A percentile compares a stretch with the other conserved stretches of the same genome.
Conservation (phyloP, 257 asterid genomes). For the Solanum arcanum region DNA sequence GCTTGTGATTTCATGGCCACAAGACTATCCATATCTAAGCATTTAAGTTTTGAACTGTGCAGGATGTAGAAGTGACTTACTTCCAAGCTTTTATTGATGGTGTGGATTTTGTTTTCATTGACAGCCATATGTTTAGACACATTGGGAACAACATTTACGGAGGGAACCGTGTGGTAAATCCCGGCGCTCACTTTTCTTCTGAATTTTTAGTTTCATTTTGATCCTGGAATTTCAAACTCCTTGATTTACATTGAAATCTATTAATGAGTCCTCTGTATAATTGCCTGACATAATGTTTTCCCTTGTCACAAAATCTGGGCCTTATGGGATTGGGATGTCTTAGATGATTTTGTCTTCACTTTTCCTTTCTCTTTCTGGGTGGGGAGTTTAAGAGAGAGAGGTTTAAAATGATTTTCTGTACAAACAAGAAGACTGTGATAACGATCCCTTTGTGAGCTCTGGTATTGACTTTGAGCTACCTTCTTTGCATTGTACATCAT, state of each 20-base stretch:
- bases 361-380: not conserved
- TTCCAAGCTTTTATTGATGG: constrained; percentile 90
- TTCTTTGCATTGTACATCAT: not conserved
- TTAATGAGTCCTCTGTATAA: not conserved
- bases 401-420: not conserved
- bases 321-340: not conserved
- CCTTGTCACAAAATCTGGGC: not conserved
- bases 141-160: constrained; percentile 60
- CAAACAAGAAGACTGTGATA: not conserved
- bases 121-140: constrained; percentile 50
- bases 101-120: constrained; percentile 90
- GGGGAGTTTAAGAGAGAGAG: not conserved
- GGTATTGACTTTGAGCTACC: not conserved
- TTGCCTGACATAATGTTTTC: not conserved
- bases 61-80: constrained; percentile 86
- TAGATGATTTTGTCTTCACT: not conserved
- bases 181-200: not conserved
- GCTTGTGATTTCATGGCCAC: not conserved
- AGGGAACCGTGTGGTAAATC: constrained; percentile 67
- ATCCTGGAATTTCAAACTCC: not conserved
- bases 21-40: not conserved
- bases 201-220: not conserved
- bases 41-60: constrained; percentile 14
- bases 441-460: not conserved
- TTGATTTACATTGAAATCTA: not conserved